A percentile compares a stretch with the other conserved stretches of the same genome.
phyloP scores from a whole-genome alignment of 2,329 filamentous ascomycete genomes.

The Penicillium sp. region DNA sequence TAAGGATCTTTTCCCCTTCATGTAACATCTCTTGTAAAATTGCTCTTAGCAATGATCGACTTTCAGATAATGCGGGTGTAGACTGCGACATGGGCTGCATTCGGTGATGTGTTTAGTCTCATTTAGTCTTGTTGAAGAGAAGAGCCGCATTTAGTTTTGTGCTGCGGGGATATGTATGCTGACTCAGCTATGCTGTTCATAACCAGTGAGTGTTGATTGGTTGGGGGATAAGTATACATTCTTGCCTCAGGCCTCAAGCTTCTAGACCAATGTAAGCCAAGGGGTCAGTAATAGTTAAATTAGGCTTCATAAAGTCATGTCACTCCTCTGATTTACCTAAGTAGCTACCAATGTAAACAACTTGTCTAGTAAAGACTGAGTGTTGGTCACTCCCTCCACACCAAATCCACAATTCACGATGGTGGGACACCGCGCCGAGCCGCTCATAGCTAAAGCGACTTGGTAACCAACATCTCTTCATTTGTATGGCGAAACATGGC shows the following conservation, averaged over 20 bases:
- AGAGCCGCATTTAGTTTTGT: conserved; percentile 11
- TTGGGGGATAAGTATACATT: background rate
- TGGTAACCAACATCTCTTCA: background rate
- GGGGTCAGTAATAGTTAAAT: background rate
- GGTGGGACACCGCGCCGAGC: conserved; percentile 1
- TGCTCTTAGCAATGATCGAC: conserved; percentile 6
- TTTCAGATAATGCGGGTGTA: background rate
- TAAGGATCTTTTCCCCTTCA: background rate
- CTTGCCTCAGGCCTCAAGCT: background rate
- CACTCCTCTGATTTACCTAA: background rate
- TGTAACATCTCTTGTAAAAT: background rate
- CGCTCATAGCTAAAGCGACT: background rate
- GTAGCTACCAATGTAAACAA: background rate
- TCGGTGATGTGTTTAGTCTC: background rate
- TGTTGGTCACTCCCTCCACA: background rate
- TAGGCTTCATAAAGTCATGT: background rate
- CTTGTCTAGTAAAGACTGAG: background rate
- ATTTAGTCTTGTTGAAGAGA: background rate
- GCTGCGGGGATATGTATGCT: background rate
- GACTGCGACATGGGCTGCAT: conserved; percentile 2
- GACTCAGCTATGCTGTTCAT: background rate
- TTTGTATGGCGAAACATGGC: background rate
- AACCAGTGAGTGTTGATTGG: background rate
- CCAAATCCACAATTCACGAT: background rate
- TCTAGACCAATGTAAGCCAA: background rate